Percentiles rank a stretch among this genome's conserved stretches.
These are phyloP conservation scores for Colletotrichum aenigma DNA, from an alignment of 2,329 filamentous ascomycete genomes.

Conservation along the genomic window DNA sequence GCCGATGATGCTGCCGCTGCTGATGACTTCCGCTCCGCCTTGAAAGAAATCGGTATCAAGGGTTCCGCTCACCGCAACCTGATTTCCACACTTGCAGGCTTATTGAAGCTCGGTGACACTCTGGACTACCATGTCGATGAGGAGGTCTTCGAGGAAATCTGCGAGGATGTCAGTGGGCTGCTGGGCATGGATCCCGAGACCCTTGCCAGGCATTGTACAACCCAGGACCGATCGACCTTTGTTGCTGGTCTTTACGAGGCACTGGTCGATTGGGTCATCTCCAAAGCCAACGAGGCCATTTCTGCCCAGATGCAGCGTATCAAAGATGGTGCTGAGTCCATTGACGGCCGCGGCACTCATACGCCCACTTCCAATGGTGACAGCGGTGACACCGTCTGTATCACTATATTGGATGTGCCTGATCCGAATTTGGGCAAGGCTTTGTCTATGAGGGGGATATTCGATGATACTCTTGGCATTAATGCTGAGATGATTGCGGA, in stretches of 20 bases:
- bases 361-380: conserved; percentile 75
- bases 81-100: conserved; percentile 82
- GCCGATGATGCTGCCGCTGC: conserved; percentile 92
- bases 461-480: conserved; percentile 91
- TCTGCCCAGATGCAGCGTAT: conserved; percentile 72
- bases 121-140: conserved; percentile 84
- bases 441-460: conserved; percentile 85
- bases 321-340: conserved; percentile 69
- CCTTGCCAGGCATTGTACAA: conserved; percentile 78
- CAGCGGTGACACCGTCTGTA: conserved; percentile 80
- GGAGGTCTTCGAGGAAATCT: conserved; percentile 83
- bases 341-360: conserved; percentile 63
- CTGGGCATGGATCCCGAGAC: conserved; percentile 87
- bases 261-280: conserved; percentile 91
- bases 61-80: conserved; percentile 81
- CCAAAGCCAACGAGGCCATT: conserved; percentile 87
- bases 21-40: conserved; percentile 85
- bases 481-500: conserved; percentile 98
- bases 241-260: conserved; percentile 92
- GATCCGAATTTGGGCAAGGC: conserved; percentile 83
- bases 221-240: conserved; percentile 81
- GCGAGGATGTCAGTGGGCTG: conserved; percentile 87
- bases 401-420: conserved; percentile 88
- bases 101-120: conserved; percentile 92
- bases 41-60: conserved; percentile 94